Evolutionary conservation across 78 protist species (phyloP).

Genomic region (Cavenderia fasciculata): DNA sequence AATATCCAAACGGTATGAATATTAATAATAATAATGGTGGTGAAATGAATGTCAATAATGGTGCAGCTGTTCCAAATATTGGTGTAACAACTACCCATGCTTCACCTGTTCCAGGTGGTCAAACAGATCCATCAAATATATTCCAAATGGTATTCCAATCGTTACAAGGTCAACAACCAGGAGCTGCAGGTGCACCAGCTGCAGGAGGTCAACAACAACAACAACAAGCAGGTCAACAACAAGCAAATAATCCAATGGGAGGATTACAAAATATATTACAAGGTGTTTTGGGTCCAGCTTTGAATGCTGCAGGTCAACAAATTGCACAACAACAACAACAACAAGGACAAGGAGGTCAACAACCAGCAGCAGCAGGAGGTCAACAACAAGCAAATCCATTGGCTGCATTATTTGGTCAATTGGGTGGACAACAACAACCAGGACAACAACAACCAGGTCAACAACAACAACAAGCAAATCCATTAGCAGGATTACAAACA

Average conservation of each 20-base stretch:
- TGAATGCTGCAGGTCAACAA: not conserved
- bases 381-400: not conserved
- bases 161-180: not conserved
- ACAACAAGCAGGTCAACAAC: conserved; percentile 21
- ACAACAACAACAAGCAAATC: not conserved
- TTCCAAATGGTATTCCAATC: conserved; percentile 17
- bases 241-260: not conserved
- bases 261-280: too few species aligned
- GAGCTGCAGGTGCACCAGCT: not conserved
- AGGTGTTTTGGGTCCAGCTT: too few species aligned
- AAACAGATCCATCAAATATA: not conserved
- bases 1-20: too few species aligned
- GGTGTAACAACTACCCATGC: not conserved
- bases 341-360: not conserved
- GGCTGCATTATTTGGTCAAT: not conserved
- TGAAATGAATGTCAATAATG: too few species aligned
- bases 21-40: too few species aligned
- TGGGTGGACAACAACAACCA: not conserved
- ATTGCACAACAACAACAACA: not conserved
- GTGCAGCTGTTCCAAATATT: not conserved
- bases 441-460: not conserved
- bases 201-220: conserved; percentile 2
- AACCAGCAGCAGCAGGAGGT: not conserved
- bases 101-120: not conserved
- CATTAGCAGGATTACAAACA: not conserved